Conservation (phyloP, 2,329 filamentous ascomycete genomes). For the Rhexocercosporidium sp. region DNA sequence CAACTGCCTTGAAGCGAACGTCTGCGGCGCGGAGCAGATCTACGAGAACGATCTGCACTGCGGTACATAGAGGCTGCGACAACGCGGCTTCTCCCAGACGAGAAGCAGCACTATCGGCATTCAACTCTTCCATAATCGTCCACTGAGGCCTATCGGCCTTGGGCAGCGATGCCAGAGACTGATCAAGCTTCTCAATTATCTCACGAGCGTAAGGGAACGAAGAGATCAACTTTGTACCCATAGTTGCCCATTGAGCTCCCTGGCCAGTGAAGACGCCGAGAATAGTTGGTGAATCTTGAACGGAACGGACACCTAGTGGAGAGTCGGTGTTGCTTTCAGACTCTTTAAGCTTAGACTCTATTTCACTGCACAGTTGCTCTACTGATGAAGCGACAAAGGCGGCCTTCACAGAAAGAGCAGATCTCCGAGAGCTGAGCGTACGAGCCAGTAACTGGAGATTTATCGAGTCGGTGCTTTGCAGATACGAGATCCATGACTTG, state of each 20-base stretch:
- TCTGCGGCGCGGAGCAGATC: constrained; percentile 49
- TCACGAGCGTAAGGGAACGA: constrained; percentile 5
- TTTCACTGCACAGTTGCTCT: too few relatives aligned
- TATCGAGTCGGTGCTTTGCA: too few relatives aligned
- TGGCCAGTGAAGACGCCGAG: constrained; percentile 32
- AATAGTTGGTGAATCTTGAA: not conserved
- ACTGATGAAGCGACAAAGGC: too few relatives aligned
- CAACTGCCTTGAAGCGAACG: constrained; percentile 45
- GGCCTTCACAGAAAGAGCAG: too few relatives aligned
- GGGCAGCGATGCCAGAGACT: constrained; percentile 36
- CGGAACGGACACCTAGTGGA: too few relatives aligned
- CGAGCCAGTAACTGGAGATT: too few relatives aligned
- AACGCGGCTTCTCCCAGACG: constrained; percentile 31
- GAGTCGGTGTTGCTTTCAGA: too few relatives aligned
- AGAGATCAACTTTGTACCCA: constrained; percentile 28
- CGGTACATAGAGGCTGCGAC: constrained; percentile 50
- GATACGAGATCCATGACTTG: too few relatives aligned
- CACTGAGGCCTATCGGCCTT: constrained; percentile 20
- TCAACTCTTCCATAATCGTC: constrained; percentile 27
- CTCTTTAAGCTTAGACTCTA: too few relatives aligned
- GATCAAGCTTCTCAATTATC: constrained; percentile 26
- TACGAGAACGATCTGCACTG: constrained; percentile 52
- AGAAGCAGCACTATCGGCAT: constrained; percentile 24
- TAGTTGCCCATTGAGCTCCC: constrained; percentile 32
- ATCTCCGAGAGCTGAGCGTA: too few relatives aligned